Percentiles rank a stretch among this genome's conserved stretches.
phyloP scores from a whole-genome alignment of 352 stramenopile species.

The Phytophthora capsici region DNA sequence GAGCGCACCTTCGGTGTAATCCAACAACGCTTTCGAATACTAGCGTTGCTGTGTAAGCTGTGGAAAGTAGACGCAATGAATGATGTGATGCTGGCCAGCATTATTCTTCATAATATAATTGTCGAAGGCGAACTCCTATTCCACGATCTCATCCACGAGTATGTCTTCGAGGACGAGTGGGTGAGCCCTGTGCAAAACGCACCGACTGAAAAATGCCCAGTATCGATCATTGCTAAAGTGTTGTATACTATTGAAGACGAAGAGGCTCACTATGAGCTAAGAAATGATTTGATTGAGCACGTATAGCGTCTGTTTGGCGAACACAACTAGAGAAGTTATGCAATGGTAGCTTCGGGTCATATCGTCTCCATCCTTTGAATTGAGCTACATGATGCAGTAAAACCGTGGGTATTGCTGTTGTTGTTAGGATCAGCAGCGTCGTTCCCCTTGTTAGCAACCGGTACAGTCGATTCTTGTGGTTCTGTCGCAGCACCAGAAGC shows the following conservation, averaged over 20 bases:
- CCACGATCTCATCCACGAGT: not conserved
- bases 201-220: not conserved
- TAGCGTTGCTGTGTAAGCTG: conserved; percentile 6
- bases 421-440: too few species aligned
- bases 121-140: conserved; percentile 3
- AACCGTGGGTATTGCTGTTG: not conserved
- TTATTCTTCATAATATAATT: conserved; percentile 20
- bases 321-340: conserved; percentile 2
- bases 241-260: conserved; percentile 10
- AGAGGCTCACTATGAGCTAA: conserved; percentile 9
- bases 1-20: conserved; percentile 5
- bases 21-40: conserved; percentile 8
- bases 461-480: not conserved
- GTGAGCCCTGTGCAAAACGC: not conserved
- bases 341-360: too few species aligned
- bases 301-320: conserved; percentile 14
- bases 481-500: not conserved
- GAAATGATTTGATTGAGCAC: conserved; percentile 19
- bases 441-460: conserved; percentile 4
- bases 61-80: conserved; percentile 1
- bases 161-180: conserved; percentile 14
- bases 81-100: conserved; percentile 10
- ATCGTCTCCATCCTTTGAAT: not conserved
- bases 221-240: not conserved
- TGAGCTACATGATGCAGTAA: not conserved